Evolutionary conservation across 1,284 basidiomycete genomes (phyloP), one percentile per base, ranked within the genome.

Genomic region (Malassezia pachydermatis): DNA sequence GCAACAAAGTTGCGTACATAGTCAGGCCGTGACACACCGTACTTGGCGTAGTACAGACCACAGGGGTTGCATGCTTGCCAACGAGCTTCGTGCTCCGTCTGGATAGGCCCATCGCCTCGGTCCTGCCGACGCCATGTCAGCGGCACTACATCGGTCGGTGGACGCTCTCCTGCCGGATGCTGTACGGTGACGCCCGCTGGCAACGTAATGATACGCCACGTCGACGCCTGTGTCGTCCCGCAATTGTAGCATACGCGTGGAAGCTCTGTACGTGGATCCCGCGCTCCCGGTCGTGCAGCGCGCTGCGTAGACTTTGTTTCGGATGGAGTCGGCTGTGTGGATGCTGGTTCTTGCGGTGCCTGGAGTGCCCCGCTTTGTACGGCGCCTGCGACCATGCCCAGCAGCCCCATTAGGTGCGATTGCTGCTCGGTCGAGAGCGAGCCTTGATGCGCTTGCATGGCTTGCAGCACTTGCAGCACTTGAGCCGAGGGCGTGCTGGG

Each of bases 21-120:
- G 25, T 62, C 58, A 4, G 61, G 59, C 9, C 63, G 57, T 28
- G 59, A 57, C 19, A 57, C 52, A 51, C 56, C 46, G 52, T 58
- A 63, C 43, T 65, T 65, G 39, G 55, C 51, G 37, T 54, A 67
- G 56, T 64, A 65, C 19, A 62, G 48, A n/a, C 65, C 63, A 38
- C 65, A 67, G n/a, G 63, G 54, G 34, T 67, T 67, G 55, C 65
- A 67, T 5, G 65, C 58, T n/a, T 61, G 57, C 59, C 63, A 62
- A 13, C 52, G 51, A 9, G 54, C 52, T 29, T 59, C 53, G 37
- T 49, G 54, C 33, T 63, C 55, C 4, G 62, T 54, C 41, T 54
- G 44, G 39, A 57, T 42, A 4, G 54, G 49, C 17, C 49, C 33
- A 1, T 17, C 27, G 23, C 25, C 24, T 6, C 36, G 14, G 33